phyloP scores from a whole-genome alignment of 139 green algal species.

The Micromonas commoda region DNA sequence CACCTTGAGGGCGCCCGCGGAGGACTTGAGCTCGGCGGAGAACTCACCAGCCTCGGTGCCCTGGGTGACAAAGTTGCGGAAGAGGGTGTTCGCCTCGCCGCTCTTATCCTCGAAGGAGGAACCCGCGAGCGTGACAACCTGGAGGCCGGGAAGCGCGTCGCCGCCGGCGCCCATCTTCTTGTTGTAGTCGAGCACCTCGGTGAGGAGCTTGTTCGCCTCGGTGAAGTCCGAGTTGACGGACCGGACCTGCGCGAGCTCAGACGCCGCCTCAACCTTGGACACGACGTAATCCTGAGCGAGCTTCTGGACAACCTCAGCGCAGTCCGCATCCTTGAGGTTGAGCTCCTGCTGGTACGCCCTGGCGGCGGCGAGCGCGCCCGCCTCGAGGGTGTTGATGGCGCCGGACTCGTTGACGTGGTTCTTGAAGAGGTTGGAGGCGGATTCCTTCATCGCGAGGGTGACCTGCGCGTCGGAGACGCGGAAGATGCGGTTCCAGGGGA shows the following conservation, averaged over 20 bases:
- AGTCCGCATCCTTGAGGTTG: constrained; percentile 75
- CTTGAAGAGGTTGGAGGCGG: constrained; percentile 67
- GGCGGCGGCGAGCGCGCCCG: constrained; percentile 26
- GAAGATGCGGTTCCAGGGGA: constrained; percentile 89
- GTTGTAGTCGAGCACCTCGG: constrained; percentile 51
- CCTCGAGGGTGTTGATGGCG: constrained; percentile 33
- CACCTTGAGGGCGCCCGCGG: constrained; percentile 47
- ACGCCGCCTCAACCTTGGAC: constrained; percentile 50
- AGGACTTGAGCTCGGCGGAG: not conserved
- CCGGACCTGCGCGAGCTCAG: constrained; percentile 59
- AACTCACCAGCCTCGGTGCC: constrained; percentile 30
- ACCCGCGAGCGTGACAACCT: constrained; percentile 45
- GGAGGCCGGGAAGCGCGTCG: constrained; percentile 44
- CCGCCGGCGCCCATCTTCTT: constrained; percentile 38
- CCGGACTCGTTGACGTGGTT: constrained; percentile 46
- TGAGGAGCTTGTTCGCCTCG: constrained; percentile 39
- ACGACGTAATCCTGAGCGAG: constrained; percentile 57
- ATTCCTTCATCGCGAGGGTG: constrained; percentile 46
- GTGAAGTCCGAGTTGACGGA: constrained; percentile 15
- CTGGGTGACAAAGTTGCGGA: constrained; percentile 61
- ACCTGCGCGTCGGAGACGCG: constrained; percentile 54
- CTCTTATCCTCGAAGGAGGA: constrained; percentile 44
- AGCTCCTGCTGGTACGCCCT: constrained; percentile 57
- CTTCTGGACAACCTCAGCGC: constrained; percentile 56
- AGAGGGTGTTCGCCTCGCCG: constrained; percentile 42